Evolutionary conservation across 257 asterid species (phyloP).

Genomic region (Solanum dulcamara): DNA sequence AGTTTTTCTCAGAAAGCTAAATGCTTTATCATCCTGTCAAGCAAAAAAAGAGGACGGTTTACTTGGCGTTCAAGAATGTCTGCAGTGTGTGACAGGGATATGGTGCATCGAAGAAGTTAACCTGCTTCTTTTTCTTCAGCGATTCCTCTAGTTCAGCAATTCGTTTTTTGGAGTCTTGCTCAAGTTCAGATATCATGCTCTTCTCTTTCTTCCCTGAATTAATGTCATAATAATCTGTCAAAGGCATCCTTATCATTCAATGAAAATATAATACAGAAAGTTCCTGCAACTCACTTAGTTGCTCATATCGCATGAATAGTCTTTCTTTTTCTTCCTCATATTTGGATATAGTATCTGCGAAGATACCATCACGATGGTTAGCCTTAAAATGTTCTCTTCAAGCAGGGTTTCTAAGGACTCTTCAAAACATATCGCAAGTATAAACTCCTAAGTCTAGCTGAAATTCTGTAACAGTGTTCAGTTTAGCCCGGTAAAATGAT

Average conservation of each 20-base stretch:
- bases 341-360: constrained; percentile 60
- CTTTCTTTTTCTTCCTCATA: constrained; percentile 80
- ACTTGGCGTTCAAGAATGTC: neutral
- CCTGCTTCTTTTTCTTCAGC: constrained; percentile 93
- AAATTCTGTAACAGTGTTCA: neutral
- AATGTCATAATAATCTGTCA: neutral
- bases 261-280: neutral
- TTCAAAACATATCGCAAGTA: neutral
- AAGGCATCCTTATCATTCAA: neutral
- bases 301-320: constrained; percentile 59
- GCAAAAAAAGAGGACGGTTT: constrained; percentile 1
- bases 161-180: constrained; percentile 53
- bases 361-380: constrained; percentile 2
- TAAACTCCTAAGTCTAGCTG: neutral
- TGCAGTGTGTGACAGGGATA: neutral
- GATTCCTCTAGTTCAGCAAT: constrained; percentile 80
- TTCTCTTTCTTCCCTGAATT: constrained; percentile 86
- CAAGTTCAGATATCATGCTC: constrained; percentile 56
- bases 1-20: constrained; percentile 72
- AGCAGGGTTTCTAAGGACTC: neutral
- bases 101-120: constrained; percentile 12
- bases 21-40: constrained; percentile 81
- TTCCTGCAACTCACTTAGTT: constrained; percentile 50
- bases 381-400: neutral
- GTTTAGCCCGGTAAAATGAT: neutral